Evolutionary conservation across 371 early-diverging fungal genomes (phyloP), one percentile per base, ranked within the genome.

Genomic region (Mucor indicus): DNA sequence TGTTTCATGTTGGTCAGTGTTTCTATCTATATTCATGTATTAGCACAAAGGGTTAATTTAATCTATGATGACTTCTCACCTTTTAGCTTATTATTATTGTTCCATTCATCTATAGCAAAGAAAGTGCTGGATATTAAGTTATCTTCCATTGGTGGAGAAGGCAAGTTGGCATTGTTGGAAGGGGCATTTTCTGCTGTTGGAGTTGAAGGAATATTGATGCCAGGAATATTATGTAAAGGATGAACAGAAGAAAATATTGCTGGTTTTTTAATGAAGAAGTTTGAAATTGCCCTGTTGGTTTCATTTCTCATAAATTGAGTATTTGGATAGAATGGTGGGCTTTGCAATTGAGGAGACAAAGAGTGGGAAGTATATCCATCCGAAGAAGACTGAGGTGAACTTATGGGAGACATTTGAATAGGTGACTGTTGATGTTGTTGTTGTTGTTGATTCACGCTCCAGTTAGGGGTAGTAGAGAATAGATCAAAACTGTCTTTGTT

Each of bases 181-280:
- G n/a, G n/a, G n/a, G n/a, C n/a, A 27, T 45, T 33, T 29, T 56
- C 56, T 11, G 38, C 23, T 11, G 37, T 53, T 0, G 60, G 60
- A 16, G 60, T 60, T 8, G 51, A 38, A 25, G 60, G 60, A n/a
- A 60, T 60, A 22, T 53, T 55, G n/a, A 60, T 60, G 1, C 60
- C 60, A 33, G 60, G 60, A 15, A 60, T 44, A 39, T 44, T 47
- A 16, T 50, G 56, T n/a, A 45, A 37, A 23, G 43, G 31, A 24
- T 32, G 39, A 12, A 32, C 2, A 31, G 46, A 29, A 19, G 48
- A 13, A 39, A 36, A 44, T n/a, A n/a, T n/a, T 1, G 40, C 21
- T 8, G 40, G 22, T 29, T 29, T 22, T 27, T 46, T 56, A 2
- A 22, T 22, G 17, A 56, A 56, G 39, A 56, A 56, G 8, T 39